Evolutionary conservation across 78 protist species (phyloP), one percentile per base, ranked within the genome.

Genomic region (Pigoraptor vietnamica): DNA sequence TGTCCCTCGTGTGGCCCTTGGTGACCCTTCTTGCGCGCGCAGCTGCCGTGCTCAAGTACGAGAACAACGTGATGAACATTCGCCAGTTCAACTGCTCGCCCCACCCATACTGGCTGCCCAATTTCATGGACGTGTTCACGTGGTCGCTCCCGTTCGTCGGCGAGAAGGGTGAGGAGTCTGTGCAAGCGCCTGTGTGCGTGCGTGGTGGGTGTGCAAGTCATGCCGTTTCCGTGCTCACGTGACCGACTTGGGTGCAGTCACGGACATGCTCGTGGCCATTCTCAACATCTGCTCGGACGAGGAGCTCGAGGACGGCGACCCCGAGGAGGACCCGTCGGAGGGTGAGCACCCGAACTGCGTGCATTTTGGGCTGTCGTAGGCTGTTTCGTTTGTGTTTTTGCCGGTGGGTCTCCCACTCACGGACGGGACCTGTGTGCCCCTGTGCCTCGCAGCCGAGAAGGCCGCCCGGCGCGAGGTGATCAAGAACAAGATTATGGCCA

Each of bases 81-180:
- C 93, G 98, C 86, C 99, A 99, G 91, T 98, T 99, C 94, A 96
- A 94, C 37, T 86, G 67, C 55, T 48, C 95, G 37, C 98, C 98
- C 29, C 99, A 99, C 89, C 99, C 99, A 10, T 98, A 99, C 93
- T 98, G 95, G 95, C 95, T 99, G 87, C 99, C 99, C 89, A 97
- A 97, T 89, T 99, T 99, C 91, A 96, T 98, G 97, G 98, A 99
- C 93, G 99, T 98, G 36, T 99, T 99, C 94, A 67, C 96, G 34
- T 98, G 99, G 99, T 98, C 99, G 23, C 88, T 99, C 92, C 99
- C 99, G n/a, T 99, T 98, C 81, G 99, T 98, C 0, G 98, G 97
- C 0, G 99, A 99, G 92, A 98, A 98, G 92, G 95, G 92, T 0
- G 94, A 94, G 37, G 95, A 48, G 29, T 48, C 29, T 48, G 67